A percentile compares a stretch with the other conserved stretches of the same genome.
These are phyloP conservation scores for Kwoniella pini DNA, from an alignment of 768 basidiomycete genomes.

Conservation along the genomic window DNA sequence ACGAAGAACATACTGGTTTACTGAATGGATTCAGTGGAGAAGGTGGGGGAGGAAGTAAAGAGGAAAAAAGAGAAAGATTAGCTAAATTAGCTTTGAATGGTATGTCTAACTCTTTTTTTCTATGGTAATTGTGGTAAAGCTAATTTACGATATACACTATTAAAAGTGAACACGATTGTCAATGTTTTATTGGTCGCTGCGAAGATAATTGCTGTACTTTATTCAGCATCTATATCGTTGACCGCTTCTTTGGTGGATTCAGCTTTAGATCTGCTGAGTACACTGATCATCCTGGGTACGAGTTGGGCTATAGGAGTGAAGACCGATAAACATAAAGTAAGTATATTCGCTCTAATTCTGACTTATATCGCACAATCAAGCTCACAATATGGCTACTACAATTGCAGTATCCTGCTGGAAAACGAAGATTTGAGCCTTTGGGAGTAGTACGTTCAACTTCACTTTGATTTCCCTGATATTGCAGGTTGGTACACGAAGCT, in stretches of 20 bases:
- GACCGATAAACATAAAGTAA: conserved; percentile 38
- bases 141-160: too few species aligned
- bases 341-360: neutral
- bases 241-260: conserved; percentile 56
- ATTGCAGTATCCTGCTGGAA: conserved; percentile 52
- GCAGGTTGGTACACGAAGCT: too few species aligned
- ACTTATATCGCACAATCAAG: neutral
- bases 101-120: too few species aligned
- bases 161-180: conserved; percentile 49
- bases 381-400: neutral
- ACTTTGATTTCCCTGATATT: too few species aligned
- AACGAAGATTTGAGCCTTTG: conserved; percentile 55
- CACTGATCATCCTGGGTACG: conserved; percentile 56
- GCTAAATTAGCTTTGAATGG: conserved; percentile 49
- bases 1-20: conserved; percentile 29
- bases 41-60: conserved; percentile 21
- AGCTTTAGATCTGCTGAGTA: conserved; percentile 56
- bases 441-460: conserved; percentile 48
- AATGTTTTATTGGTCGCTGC: conserved; percentile 55
- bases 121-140: too few species aligned
- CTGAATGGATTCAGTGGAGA: conserved; percentile 11
- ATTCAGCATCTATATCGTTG: conserved; percentile 56
- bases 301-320: conserved; percentile 50
- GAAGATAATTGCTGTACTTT: conserved; percentile 55
- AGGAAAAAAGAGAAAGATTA: conserved; percentile 43